These are phyloP conservation scores for Phytopythium boreale DNA, from an alignment of 352 stramenopile genomes.

Conservation along the genomic window DNA sequence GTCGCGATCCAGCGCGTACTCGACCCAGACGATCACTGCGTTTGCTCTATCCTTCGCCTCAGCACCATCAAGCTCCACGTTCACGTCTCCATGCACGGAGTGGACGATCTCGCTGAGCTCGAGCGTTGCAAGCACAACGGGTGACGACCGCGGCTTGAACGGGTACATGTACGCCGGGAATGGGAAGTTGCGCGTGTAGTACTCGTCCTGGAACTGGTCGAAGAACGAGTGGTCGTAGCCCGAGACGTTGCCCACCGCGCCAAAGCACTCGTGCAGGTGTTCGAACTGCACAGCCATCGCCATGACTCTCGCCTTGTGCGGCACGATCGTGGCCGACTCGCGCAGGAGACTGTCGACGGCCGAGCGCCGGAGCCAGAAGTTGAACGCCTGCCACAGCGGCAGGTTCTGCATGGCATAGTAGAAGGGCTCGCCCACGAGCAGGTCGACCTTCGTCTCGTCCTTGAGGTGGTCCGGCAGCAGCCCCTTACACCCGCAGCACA, in stretches of 20 bases:
- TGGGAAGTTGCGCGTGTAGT: constrained; percentile 72
- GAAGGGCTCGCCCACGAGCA: constrained; percentile 74
- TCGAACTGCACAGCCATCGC: constrained; percentile 68
- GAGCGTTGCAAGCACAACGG: constrained; percentile 46
- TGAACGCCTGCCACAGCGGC: constrained; percentile 75
- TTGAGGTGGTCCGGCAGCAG: constrained; percentile 58
- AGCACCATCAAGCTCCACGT: constrained; percentile 9
- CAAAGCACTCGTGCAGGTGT: constrained; percentile 77
- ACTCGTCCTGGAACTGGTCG: constrained; percentile 67
- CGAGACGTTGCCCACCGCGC: constrained; percentile 58
- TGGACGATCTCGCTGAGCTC: constrained; percentile 43
- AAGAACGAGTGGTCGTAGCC: constrained; percentile 75
- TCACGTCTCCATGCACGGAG: constrained; percentile 20
- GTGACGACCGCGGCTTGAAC: constrained; percentile 33
- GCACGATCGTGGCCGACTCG: constrained; percentile 41
- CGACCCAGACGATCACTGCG: constrained; percentile 66
- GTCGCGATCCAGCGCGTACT: constrained; percentile 50
- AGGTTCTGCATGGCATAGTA: constrained; percentile 89
- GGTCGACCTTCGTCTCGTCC: constrained; percentile 39
- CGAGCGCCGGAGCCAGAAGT: constrained; percentile 78
- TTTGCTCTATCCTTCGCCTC: background rate
- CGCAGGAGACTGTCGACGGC: constrained; percentile 40
- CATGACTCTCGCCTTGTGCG: constrained; percentile 41
- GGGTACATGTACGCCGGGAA: constrained; percentile 84
- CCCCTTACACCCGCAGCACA: constrained; percentile 68